These are phyloP conservation scores for Mycena alexandri DNA, from an alignment of 768 basidiomycete species.

Conservation along the genomic window DNA sequence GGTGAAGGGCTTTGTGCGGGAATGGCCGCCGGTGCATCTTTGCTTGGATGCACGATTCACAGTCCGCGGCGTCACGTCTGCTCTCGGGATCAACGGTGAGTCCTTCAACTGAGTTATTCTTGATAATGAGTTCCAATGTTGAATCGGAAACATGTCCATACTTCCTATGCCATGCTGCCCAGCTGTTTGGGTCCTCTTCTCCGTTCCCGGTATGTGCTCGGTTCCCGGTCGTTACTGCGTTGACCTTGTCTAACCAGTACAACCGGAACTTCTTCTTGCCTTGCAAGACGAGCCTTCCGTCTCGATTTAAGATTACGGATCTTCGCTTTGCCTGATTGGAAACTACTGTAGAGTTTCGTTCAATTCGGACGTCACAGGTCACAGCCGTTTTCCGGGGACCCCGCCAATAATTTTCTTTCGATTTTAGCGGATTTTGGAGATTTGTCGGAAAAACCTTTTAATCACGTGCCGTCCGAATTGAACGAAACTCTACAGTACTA, in stretches of 20 bases:
- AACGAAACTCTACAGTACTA: too few relatives aligned
- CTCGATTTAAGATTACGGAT: constrained; percentile 1
- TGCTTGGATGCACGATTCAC: neutral
- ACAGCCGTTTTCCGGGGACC: too few relatives aligned
- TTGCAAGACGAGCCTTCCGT: constrained; percentile 10
- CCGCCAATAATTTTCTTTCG: too few relatives aligned
- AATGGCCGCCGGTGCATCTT: neutral
- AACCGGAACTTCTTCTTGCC: constrained; percentile 28
- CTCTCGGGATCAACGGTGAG: constrained; percentile 17
- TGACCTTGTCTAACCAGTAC: constrained; percentile 13
- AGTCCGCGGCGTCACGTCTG: neutral
- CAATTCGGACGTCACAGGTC: too few relatives aligned
- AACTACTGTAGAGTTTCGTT: too few relatives aligned
- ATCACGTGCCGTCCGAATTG: too few relatives aligned
- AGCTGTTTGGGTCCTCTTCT: constrained; percentile 14
- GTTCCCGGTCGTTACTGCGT: neutral
- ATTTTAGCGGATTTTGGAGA: too few relatives aligned
- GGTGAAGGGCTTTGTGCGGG: neutral
- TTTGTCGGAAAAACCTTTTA: too few relatives aligned
- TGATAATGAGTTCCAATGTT: constrained; percentile 12
- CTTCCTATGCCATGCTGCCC: constrained; percentile 22
- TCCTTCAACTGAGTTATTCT: constrained; percentile 13
- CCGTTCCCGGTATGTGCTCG: neutral
- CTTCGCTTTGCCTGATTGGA: constrained; percentile 5
- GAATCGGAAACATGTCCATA: constrained; percentile 18